A percentile compares a stretch with the other conserved stretches of the same genome.
Conservation (phyloP, 1,284 basidiomycete species). For the Singerocomus inundabilis region DNA sequence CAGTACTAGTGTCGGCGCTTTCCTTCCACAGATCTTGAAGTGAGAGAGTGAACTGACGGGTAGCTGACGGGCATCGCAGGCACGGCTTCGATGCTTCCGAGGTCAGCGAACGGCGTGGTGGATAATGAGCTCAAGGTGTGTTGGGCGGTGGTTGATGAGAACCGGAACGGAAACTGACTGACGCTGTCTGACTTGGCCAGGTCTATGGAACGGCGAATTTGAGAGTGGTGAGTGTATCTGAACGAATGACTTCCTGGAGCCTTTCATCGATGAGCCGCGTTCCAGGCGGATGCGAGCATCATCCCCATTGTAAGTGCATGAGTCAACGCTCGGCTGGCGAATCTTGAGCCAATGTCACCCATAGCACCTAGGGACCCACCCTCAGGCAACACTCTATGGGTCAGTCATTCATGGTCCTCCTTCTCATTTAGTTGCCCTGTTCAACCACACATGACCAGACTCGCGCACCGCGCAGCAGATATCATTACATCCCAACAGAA, state of each 20-base stretch:
- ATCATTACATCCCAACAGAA: constrained; percentile 12
- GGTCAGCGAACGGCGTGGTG: constrained; percentile 15
- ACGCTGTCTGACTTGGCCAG: background rate
- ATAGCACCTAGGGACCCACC: constrained; percentile 15
- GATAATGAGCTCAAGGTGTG: constrained; percentile 13
- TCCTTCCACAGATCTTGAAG: no score
- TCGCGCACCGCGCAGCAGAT: constrained; percentile 16
- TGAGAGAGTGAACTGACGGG: background rate
- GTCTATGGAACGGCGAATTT: constrained; percentile 22
- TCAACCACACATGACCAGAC: constrained; percentile 2
- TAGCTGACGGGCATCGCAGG: background rate
- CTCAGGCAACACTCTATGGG: constrained; percentile 21
- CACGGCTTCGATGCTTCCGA: constrained; percentile 19
- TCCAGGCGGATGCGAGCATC: constrained; percentile 21
- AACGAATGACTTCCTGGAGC: background rate
- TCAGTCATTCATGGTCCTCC: background rate
- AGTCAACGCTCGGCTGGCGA: background rate
- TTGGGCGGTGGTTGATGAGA: background rate
- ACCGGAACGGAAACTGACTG: background rate
- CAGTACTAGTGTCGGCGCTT: background rate
- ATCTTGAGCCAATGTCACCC: background rate
- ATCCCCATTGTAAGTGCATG: constrained; percentile 17
- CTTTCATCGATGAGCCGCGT: background rate
- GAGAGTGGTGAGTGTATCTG: constrained; percentile 14
- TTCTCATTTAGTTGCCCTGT: background rate